Conservation (phyloP, 768 basidiomycete species). For the Grammothele lineata region DNA sequence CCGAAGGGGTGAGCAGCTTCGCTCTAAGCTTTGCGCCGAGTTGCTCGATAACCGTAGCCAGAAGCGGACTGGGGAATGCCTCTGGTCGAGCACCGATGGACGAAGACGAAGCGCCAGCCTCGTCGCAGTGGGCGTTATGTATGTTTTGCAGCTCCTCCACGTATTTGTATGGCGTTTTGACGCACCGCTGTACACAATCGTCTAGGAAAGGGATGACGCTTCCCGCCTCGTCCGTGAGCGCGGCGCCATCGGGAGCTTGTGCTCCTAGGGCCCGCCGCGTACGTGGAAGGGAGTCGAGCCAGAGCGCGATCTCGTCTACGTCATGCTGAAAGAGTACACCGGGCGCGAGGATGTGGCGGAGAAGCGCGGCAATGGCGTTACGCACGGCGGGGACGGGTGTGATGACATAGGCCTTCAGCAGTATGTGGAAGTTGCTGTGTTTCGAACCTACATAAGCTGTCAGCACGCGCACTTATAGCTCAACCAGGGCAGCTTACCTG, state of each 20-base stretch:
- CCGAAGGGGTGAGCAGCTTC: conserved; percentile 51
- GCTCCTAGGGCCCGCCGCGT: conserved; percentile 32
- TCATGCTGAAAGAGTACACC: conserved; percentile 83
- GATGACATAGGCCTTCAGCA: conserved; percentile 59
- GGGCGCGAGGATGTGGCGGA: conserved; percentile 60
- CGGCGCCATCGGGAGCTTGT: conserved; percentile 47
- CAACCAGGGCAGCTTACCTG: conserved; percentile 38
- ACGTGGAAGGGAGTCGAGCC: conserved; percentile 65
- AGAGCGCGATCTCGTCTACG: conserved; percentile 62
- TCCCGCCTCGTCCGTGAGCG: conserved; percentile 51
- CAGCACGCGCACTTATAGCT: neutral
- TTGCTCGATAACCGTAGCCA: conserved; percentile 81
- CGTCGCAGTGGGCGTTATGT: conserved; percentile 1
- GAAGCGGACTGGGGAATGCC: conserved; percentile 60
- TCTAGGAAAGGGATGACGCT: conserved; percentile 70
- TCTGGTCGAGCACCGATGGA: conserved; percentile 24
- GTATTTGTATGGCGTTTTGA: conserved; percentile 83
- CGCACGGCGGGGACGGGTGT: conserved; percentile 50
- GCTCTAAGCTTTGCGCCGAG: conserved; percentile 61
- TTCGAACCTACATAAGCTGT: conserved; percentile 26
- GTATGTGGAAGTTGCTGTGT: conserved; percentile 67
- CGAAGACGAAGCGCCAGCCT: neutral
- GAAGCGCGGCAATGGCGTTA: conserved; percentile 45
- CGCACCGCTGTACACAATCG: conserved; percentile 77
- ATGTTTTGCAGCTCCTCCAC: conserved; percentile 62